Evolutionary conservation across 768 basidiomycete genomes (phyloP), one percentile per base, ranked within the genome.

Genomic region (Coprinopsis cinerea): DNA sequence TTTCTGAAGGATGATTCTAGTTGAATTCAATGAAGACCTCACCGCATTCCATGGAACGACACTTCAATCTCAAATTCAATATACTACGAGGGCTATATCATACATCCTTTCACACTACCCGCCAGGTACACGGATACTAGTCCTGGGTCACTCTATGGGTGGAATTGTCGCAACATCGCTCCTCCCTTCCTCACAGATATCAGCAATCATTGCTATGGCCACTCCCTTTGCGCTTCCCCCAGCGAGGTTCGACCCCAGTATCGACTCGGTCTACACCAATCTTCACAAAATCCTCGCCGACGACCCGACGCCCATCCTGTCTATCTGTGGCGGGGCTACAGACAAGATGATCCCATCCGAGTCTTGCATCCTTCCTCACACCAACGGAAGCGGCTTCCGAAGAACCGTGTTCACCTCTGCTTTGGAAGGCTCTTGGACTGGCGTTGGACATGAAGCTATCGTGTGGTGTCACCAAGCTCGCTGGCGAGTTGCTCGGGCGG

Each of bases 391-490:
- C 17, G 54, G 59, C 13, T 83, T 77, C 52, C 66, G 82, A 35
- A 73, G 75, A 32, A 85, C 83, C 0, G 73, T 94, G 3, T 95
- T 96, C 61, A 88, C 92, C 1, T 88, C 88, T 26, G 85, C 83
- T 1, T 70, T 98, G 22, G 88, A 94, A 42, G 90, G 91, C n/a
- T 79, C 85, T 2, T 95, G 93, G 89, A 91, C 94, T 1, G 91
- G 92, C 1, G 89, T 97, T 3, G 95, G 94, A 22, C 96, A 99
- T 64, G 83, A 83, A 35, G 94, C 90, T 52, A 94, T 97, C 81
- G 92, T 98, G 3, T 99, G 96, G 96, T 98, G 96, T 61, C 91
- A 97, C 65, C 96, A 99, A 67, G 84, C 97, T 9, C 85, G 96
- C 34, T 91, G 86, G 87, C 79, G 83, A 20, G 72, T 95, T 27